phyloP scores from a whole-genome alignment of 805 yeast species.

The Barnettozyma salicaria region DNA sequence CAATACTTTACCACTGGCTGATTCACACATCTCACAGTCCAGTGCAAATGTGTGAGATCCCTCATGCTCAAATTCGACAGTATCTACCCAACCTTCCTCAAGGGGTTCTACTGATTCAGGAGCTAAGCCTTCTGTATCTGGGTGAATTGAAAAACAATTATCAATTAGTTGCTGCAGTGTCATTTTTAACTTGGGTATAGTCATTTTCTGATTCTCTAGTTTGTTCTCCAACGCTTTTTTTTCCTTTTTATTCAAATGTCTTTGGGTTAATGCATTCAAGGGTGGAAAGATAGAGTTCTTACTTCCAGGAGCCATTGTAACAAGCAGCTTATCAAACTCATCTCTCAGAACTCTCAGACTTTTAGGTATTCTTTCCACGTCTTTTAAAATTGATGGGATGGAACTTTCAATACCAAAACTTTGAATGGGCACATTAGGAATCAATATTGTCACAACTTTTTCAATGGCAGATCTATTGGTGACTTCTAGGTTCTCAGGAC shows the following conservation, averaged over 20 bases:
- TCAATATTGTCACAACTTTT: slow-evolving; percentile 52
- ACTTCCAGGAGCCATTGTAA: slow-evolving; percentile 62
- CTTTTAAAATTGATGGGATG: not conserved
- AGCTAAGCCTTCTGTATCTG: slow-evolving; percentile 24
- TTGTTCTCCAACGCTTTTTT: slow-evolving; percentile 33
- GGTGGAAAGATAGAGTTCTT: slow-evolving; percentile 50
- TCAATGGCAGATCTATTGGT: slow-evolving; percentile 41
- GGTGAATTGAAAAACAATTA: slow-evolving; percentile 59
- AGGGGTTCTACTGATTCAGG: slow-evolving; percentile 9
- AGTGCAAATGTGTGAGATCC: slow-evolving; percentile 67
- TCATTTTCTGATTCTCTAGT: slow-evolving; percentile 31
- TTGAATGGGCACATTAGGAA: slow-evolving; percentile 42
- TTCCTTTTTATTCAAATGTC: slow-evolving; percentile 54
- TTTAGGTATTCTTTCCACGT: slow-evolving; percentile 1
- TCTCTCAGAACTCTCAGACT: slow-evolving; percentile 27
- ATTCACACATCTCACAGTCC: slow-evolving; percentile 90
- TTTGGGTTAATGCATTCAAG: slow-evolving; percentile 46
- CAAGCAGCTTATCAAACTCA: slow-evolving; percentile 39
- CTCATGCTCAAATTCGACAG: slow-evolving; percentile 45
- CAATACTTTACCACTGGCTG: slow-evolving; percentile 56
- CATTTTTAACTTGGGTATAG: slow-evolving; percentile 49
- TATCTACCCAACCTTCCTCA: slow-evolving; percentile 45
- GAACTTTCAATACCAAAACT: slow-evolving; percentile 7
- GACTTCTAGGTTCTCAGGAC: slow-evolving; percentile 45
- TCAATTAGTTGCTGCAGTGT: slow-evolving; percentile 40